Conservation (phyloP, 805 yeast genomes). For the Debaryomyces maramus region DNA sequence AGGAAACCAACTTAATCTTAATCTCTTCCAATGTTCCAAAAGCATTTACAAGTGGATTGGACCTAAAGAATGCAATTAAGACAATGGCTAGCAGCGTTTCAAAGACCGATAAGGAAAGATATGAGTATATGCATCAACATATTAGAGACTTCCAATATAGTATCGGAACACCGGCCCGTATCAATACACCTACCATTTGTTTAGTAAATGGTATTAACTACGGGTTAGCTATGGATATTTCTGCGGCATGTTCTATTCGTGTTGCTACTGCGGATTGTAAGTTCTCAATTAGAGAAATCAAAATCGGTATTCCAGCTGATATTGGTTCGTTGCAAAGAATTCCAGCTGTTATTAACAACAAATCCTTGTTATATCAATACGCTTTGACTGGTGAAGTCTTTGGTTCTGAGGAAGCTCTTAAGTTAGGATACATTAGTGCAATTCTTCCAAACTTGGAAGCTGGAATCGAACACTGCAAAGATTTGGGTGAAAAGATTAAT, state of each 20-base stretch:
- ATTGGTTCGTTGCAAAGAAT: slow-evolving; percentile 75
- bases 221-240: slow-evolving; percentile 71
- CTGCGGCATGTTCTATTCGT: slow-evolving; percentile 59
- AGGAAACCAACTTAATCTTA: slow-evolving; percentile 49
- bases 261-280: slow-evolving; percentile 51
- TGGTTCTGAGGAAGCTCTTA: slow-evolving; percentile 52
- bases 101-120: slow-evolving; percentile 17
- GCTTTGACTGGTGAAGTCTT: slow-evolving; percentile 64
- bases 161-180: slow-evolving; percentile 48
- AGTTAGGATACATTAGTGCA: slow-evolving; percentile 54
- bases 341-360: slow-evolving; percentile 52
- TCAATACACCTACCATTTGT: slow-evolving; percentile 62
- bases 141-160: slow-evolving; percentile 60
- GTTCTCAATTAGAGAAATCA: slow-evolving; percentile 66
- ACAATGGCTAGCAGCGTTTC: slow-evolving; percentile 6
- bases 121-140: slow-evolving; percentile 28
- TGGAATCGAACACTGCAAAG: slow-evolving; percentile 51
- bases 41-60: slow-evolving; percentile 67
- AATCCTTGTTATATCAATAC: slow-evolving; percentile 57
- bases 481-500: slow-evolving; percentile 50
- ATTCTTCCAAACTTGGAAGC: slow-evolving; percentile 46
- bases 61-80: slow-evolving; percentile 42
- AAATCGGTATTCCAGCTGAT: slow-evolving; percentile 75
- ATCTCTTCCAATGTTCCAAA: slow-evolving; percentile 57
- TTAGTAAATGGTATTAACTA: slow-evolving; percentile 62